phyloP scores from a whole-genome alignment of 2,329 filamentous ascomycete species.

The Fusarium hostae region DNA sequence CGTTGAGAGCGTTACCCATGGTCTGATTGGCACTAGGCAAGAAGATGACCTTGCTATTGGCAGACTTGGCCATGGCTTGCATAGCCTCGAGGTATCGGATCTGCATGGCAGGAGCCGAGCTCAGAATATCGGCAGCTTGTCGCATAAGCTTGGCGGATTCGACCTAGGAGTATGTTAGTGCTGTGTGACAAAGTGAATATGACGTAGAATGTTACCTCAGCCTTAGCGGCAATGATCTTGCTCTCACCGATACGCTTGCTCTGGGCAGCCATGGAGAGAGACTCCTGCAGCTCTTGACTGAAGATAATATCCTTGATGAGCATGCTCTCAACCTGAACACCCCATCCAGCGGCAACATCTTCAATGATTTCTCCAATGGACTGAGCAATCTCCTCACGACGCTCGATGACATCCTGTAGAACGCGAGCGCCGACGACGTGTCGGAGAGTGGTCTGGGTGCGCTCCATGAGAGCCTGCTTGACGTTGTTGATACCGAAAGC shows the following conservation, averaged over 20 bases:
- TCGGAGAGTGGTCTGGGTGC: constrained; percentile 95
- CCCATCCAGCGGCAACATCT: constrained; percentile 92
- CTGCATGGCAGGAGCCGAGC: constrained; percentile 94
- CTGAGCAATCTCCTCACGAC: constrained; percentile 94
- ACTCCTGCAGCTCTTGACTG: constrained; percentile 93
- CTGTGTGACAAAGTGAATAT: not conserved
- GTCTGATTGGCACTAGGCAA: constrained; percentile 72
- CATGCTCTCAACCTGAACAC: constrained; percentile 97
- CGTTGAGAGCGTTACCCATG: constrained; percentile 58
- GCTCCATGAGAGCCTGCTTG: constrained; percentile 94
- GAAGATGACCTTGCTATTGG: constrained; percentile 91
- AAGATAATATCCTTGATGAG: constrained; percentile 99
- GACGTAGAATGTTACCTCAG: constrained; percentile 65
- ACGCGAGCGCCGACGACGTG: constrained; percentile 96
- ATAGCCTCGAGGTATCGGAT: constrained; percentile 98
- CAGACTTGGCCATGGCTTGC: constrained; percentile 97
- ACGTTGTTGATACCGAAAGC: constrained; percentile 97
- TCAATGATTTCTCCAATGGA: constrained; percentile 98
- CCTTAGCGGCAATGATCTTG: constrained; percentile 97
- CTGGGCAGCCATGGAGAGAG: constrained; percentile 97
- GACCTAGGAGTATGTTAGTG: constrained; percentile 60
- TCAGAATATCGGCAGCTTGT: constrained; percentile 92
- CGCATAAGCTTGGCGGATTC: constrained; percentile 94
- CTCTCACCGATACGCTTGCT: constrained; percentile 98
- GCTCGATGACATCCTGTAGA: constrained; percentile 97